Evolutionary conservation across 495 filamentous ascomycete genomes (phyloP), one percentile per base, ranked within the genome.

Genomic region (Talaromyces adpressus): DNA sequence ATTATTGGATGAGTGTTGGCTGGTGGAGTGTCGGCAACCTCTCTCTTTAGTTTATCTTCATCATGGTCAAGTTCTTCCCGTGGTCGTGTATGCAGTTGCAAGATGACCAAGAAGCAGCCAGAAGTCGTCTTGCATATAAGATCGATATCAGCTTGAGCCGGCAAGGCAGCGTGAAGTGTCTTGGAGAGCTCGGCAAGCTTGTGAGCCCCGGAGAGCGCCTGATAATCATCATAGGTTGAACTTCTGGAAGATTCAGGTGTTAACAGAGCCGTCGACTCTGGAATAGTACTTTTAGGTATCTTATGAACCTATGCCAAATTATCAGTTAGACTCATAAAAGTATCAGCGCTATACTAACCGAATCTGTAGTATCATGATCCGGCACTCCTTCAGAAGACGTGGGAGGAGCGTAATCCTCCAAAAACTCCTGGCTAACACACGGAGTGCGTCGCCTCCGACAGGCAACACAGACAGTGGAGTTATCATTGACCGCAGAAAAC

Each of bases 381-480:
- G 27, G 29, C n/a, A 12, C 41, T 16, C 34, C 52, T 11, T 49
- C 57, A 36, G 22, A 20, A 34, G 23, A 39, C 18, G 67, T 45
- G 1, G 16, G 32, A 54, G 63, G 39, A 39, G 34, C 41, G 30
- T 49, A 62, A 25, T 66, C 65, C 41, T 69, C 63, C 14, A 59
- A 41, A 62, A 62, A 67, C 27, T 67, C 67, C 36, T 69, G 67
- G 23, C 60, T 62, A 11, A 62, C 45, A 39, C 67, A 69, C 0
- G 60, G 34, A 2, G 63, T 67, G 25, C 32, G 54, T 36, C 67
- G 61, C n/a, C 62, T 59, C 27, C 39, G 63, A 62, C 65, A 69
- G 3, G 39, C 49, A 29, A 59, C 62, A 29, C 67, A 69, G 14
- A 57, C 57, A 1, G 60, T 53, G 22, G 16, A 20, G 58, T 67